phyloP scores from a whole-genome alignment of 2,329 filamentous ascomycete genomes.

The Verticillium nubilum region DNA sequence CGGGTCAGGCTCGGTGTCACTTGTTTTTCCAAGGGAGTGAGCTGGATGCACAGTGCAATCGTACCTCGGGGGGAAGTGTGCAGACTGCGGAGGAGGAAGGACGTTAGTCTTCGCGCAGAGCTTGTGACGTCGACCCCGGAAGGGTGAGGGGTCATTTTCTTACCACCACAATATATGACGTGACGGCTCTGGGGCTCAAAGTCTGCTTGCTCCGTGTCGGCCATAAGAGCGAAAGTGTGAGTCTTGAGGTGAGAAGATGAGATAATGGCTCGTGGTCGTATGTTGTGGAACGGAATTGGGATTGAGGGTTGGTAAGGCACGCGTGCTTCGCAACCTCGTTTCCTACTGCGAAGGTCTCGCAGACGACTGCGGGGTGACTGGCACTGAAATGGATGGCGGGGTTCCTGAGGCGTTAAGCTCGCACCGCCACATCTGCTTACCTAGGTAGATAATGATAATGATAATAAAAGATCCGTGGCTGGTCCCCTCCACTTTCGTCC shows the following conservation, averaged over 20 bases:
- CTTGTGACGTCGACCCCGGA: background rate
- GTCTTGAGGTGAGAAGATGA: background rate
- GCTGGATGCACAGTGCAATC: constrained; percentile 2
- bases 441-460: too few species aligned
- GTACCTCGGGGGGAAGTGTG: constrained; percentile 60
- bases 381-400: constrained; percentile 7
- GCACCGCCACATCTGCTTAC: background rate
- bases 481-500: too few species aligned
- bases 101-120: background rate
- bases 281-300: background rate
- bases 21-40: too few species aligned
- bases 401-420: constrained; percentile 1
- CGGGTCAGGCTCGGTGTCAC: constrained; percentile 12
- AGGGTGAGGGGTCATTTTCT: constrained; percentile 18
- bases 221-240: constrained; percentile 35
- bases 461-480: too few species aligned
- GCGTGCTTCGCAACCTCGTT: constrained; percentile 6
- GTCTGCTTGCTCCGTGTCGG: constrained; percentile 45
- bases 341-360: constrained; percentile 4
- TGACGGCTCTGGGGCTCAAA: constrained; percentile 44
- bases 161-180: constrained; percentile 55
- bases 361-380: constrained; percentile 11
- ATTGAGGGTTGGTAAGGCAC: constrained; percentile 12
- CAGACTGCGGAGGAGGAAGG: constrained; percentile 41
- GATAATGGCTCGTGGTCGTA: background rate